These are phyloP conservation scores for Agaricus subrufescens DNA, from an alignment of 768 basidiomycete species.

Conservation along the genomic window DNA sequence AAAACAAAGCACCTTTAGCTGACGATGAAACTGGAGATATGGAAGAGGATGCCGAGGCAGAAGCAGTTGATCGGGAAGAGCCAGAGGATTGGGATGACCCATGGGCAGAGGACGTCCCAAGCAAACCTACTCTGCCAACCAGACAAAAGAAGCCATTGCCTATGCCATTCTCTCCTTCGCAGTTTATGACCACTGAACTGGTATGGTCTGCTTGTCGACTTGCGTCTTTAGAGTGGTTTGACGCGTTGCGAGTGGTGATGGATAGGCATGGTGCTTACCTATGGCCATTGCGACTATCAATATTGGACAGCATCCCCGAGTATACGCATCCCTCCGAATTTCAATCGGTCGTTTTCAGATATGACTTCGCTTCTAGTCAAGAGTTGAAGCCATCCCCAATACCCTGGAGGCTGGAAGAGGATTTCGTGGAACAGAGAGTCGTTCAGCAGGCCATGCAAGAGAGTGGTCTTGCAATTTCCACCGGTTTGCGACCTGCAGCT, in stretches of 20 bases:
- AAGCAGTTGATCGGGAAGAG: slow-evolving; percentile 19
- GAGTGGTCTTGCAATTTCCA: slow-evolving; percentile 12
- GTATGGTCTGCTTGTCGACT: slow-evolving; percentile 56
- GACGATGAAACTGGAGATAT: slow-evolving; percentile 16
- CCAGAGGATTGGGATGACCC: slow-evolving; percentile 80
- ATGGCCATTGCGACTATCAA: slow-evolving; percentile 63
- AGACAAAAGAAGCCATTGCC: slow-evolving; percentile 30
- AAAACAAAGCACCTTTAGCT: slow-evolving; percentile 33
- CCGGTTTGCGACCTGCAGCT: slow-evolving; percentile 12
- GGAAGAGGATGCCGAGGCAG: slow-evolving; percentile 32
- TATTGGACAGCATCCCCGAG: slow-evolving; percentile 74
- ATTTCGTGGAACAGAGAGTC: slow-evolving; percentile 52
- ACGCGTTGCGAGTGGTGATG: slow-evolving; percentile 54
- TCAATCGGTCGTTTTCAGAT: slow-evolving; percentile 56
- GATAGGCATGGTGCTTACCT: slow-evolving; percentile 50
- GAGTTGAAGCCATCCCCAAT: slow-evolving; percentile 32
- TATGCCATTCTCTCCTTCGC: slow-evolving; percentile 43
- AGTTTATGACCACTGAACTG: slow-evolving; percentile 61
- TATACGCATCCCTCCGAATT: slow-evolving; percentile 63
- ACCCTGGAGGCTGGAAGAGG: slow-evolving; percentile 48
- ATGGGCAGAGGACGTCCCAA: slow-evolving; percentile 50
- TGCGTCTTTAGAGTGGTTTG: slow-evolving; percentile 57
- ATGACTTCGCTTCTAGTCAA: slow-evolving; percentile 41
- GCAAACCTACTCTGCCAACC: slow-evolving; percentile 25
- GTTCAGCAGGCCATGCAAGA: slow-evolving; percentile 37